phyloP scores from a whole-genome alignment of 805 yeast genomes.

The Jamesozyma lodderae region DNA sequence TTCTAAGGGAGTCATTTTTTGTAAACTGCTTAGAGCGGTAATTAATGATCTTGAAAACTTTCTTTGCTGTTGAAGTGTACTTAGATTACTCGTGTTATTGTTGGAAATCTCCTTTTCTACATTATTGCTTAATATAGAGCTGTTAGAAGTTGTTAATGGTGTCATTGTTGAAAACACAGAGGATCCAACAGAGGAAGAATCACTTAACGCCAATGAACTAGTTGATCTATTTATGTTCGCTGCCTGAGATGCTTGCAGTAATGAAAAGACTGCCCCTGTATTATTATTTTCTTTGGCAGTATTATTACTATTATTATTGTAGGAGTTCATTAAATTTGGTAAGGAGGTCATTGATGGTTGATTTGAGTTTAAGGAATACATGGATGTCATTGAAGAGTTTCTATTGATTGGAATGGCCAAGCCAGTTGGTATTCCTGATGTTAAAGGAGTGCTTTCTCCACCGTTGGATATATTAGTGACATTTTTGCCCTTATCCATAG shows the following conservation, averaged over 20 bases:
- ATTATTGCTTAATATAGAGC: background rate
- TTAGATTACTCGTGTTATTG: background rate
- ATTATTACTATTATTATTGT: background rate
- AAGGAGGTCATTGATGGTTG: background rate
- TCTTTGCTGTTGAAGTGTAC: constrained; percentile 2
- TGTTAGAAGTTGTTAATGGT: background rate
- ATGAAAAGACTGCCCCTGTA: no score
- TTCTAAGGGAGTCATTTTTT: constrained; percentile 14
- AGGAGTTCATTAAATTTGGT: background rate
- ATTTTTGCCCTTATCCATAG: background rate
- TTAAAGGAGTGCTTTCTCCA: background rate
- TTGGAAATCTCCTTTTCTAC: background rate
- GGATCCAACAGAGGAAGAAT: background rate
- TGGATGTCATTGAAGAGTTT: background rate
- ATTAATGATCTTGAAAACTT: constrained; percentile 11
- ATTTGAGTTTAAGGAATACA: background rate
- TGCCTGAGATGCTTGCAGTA: background rate
- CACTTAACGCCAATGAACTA: constrained; percentile 1
- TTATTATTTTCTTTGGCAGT: background rate
- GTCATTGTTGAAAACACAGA: background rate
- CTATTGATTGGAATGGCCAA: background rate
- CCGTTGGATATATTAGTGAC: background rate
- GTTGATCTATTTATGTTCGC: background rate
- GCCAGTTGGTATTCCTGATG: background rate
- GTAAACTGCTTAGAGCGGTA: constrained; percentile 14